phyloP scores from a whole-genome alignment of 176 grass and related monocot species.

The maize (Zea mays) region DNA sequence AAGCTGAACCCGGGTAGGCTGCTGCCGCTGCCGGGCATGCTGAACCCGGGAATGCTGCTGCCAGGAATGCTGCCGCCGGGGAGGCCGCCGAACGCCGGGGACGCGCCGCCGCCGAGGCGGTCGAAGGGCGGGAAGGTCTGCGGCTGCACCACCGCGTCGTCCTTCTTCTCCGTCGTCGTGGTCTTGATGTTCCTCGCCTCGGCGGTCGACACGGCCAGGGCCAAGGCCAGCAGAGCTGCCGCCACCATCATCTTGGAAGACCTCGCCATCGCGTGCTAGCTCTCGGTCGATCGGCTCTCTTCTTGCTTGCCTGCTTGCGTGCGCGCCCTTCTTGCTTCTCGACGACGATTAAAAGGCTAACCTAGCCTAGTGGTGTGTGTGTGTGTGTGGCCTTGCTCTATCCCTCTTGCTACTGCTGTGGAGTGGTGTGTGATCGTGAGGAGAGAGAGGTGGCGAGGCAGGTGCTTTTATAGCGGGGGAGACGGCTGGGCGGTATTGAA shows the following conservation, averaged over 20 bases:
- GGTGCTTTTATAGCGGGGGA: slow-evolving; percentile 38
- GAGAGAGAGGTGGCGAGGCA: not conserved
- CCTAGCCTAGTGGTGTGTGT: no score
- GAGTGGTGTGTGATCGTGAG: not conserved
- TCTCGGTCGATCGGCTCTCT: not conserved
- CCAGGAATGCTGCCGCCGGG: slow-evolving; percentile 17
- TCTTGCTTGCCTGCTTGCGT: not conserved
- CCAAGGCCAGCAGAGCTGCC: slow-evolving; percentile 34
- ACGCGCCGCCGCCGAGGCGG: slow-evolving; percentile 38
- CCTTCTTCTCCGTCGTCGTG: not conserved
- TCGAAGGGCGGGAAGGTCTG: slow-evolving; percentile 72
- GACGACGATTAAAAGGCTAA: not conserved
- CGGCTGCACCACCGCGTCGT: slow-evolving; percentile 22
- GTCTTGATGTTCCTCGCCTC: slow-evolving; percentile 73
- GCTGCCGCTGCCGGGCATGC: not conserved
- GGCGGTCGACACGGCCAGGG: slow-evolving; percentile 35
- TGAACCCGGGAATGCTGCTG: slow-evolving; percentile 38
- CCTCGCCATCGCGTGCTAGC: slow-evolving; percentile 47
- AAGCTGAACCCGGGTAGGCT: slow-evolving; percentile 16
- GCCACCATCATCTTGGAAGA: slow-evolving; percentile 42
- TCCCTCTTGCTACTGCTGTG: not conserved
- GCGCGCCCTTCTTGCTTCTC: not conserved
- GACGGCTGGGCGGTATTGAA: slow-evolving; percentile 32
- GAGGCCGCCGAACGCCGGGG: slow-evolving; percentile 39
- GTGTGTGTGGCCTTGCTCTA: not conserved